These are phyloP conservation scores for Magnusiomyces clavatus DNA, from an alignment of 1,139 yeast species.

Conservation along the genomic window DNA sequence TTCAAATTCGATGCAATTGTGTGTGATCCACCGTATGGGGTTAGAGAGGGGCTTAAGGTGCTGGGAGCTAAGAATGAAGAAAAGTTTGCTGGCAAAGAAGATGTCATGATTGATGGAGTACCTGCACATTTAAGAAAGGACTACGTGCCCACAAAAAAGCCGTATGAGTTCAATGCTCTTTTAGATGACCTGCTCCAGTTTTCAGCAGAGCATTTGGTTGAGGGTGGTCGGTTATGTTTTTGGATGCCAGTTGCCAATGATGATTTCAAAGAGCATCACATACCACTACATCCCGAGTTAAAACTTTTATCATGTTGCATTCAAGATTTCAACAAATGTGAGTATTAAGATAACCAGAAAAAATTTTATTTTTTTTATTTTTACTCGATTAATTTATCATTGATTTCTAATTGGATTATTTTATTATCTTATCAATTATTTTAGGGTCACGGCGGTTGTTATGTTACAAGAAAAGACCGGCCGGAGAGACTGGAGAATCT, in stretches of 20 bases:
- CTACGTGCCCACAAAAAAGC: conserved; percentile 88
- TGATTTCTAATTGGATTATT: background rate
- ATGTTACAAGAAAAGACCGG: conserved; percentile 66
- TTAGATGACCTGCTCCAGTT: conserved; percentile 69
- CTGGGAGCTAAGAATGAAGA: conserved; percentile 73
- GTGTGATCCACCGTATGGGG: conserved; percentile 98
- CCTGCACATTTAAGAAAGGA: conserved; percentile 72
- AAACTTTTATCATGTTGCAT: conserved; percentile 68
- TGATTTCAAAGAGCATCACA: conserved; percentile 58
- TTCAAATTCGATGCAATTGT: conserved; percentile 70
- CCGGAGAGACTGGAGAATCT: conserved; percentile 50
- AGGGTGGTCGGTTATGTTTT: conserved; percentile 75
- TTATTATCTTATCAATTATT: background rate
- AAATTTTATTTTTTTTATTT: background rate
- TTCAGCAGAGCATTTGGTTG: conserved; percentile 62
- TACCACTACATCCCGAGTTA: conserved; percentile 72
- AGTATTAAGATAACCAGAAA: background rate
- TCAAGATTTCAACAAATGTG: conserved; percentile 76
- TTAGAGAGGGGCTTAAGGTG: conserved; percentile 89
- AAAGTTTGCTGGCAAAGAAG: conserved; percentile 58
- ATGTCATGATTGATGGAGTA: conserved; percentile 64
- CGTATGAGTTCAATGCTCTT: conserved; percentile 70
- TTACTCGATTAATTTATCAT: background rate
- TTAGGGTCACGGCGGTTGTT: conserved; percentile 73
- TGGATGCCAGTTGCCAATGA: conserved; percentile 99